Conservation (phyloP, 192 early-diverging fungal genomes). For the Backusella australiensis region DNA sequence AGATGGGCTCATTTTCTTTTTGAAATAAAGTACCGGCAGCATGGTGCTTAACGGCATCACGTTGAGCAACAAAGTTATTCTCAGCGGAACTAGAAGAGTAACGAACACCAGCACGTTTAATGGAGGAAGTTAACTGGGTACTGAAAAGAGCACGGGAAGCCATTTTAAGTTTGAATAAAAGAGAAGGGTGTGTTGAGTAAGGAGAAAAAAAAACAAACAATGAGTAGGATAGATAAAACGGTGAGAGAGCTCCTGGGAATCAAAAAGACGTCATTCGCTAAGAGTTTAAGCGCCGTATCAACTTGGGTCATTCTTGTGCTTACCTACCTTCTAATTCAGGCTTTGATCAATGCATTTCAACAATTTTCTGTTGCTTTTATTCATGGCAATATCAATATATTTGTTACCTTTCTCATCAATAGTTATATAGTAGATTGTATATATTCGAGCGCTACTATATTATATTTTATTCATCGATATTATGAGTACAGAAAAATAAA, state of each 20-base stretch:
- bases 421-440: too few relatives aligned
- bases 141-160: neutral
- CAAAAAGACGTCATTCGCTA: neutral
- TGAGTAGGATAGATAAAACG: neutral
- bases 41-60: slow-evolving; percentile 34
- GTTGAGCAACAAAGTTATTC: slow-evolving; percentile 23
- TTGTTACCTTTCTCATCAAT: too few relatives aligned
- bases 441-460: neutral
- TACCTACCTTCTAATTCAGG: neutral
- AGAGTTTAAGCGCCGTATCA: neutral
- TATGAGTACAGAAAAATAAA: neutral
- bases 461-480: neutral
- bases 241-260: neutral
- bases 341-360: neutral
- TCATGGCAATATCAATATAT: too few relatives aligned
- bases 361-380: too few relatives aligned
- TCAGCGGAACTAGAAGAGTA: slow-evolving; percentile 12
- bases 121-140: neutral
- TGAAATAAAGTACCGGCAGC: slow-evolving; percentile 21
- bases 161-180: neutral
- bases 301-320: neutral
- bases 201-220: neutral
- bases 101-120: slow-evolving; percentile 34
- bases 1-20: neutral
- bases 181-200: neutral